phyloP scores from a whole-genome alignment of 2,329 filamentous ascomycete species.

The Sporothrix humicola region DNA sequence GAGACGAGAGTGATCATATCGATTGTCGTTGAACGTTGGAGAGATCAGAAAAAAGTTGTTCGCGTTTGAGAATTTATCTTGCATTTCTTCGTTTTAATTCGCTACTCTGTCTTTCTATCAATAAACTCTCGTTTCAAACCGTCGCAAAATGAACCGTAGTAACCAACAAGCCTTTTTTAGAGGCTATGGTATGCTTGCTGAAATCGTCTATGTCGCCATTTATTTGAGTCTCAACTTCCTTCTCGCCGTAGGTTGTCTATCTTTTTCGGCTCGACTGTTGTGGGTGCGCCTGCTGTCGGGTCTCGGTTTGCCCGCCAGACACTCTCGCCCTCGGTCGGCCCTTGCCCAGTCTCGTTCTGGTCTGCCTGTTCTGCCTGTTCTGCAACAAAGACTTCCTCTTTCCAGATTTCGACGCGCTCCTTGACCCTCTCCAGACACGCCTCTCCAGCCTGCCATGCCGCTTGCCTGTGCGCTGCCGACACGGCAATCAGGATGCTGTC shows the following conservation, averaged over 20 bases:
- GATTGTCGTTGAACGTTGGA: no score
- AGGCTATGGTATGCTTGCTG: no score
- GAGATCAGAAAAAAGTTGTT: background rate
- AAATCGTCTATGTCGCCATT: no score
- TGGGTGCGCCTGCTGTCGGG: background rate
- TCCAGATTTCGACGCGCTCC: slow-evolving; percentile 91
- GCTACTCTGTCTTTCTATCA: background rate
- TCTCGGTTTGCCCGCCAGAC: slow-evolving; percentile 34
- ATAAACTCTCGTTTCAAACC: background rate
- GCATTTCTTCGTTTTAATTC: background rate
- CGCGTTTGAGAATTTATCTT: background rate
- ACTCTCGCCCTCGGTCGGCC: slow-evolving; percentile 47
- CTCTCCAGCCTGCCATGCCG: slow-evolving; percentile 87
- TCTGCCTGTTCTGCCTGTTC: background rate
- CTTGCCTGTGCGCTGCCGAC: slow-evolving; percentile 79
- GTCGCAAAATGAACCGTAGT: no score
- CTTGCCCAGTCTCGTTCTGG: background rate
- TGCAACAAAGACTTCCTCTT: slow-evolving; percentile 79
- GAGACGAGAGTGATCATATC: no score
- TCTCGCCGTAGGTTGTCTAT: background rate
- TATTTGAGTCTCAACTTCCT: background rate
- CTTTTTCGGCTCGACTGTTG: background rate
- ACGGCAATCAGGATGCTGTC: slow-evolving; percentile 92
- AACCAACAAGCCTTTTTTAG: no score
- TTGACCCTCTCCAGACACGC: slow-evolving; percentile 89